Evolutionary conservation across 1,284 basidiomycete genomes (phyloP), one percentile per base, ranked within the genome.

Genomic region (Phylloporus gajari): DNA sequence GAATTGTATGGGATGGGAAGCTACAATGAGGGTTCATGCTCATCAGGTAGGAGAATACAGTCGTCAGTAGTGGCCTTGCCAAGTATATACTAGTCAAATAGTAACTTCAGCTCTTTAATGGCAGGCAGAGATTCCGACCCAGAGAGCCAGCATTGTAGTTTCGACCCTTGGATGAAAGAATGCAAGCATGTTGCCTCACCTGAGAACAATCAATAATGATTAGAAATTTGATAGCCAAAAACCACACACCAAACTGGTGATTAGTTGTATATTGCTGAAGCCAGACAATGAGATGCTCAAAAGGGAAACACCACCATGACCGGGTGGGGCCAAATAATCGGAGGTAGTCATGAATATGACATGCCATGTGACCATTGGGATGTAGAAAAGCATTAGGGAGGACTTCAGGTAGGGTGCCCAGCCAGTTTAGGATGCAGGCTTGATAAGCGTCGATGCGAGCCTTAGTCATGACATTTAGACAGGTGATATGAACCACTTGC

Each of bases 241-340:
- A 44, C 44, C 19, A 44, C 19, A 15, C 19, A 35, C 19, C 44
- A 44, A 19, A 44, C 44, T 13, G 44, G 19, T 44, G 44, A 19
- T 44, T 44, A 19, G 13, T 44, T 19, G 19, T 13, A 44, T 21
- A 27, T 19, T 23, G 17, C 25, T 62, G 40, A 17, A 62, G 12
- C 1, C 42, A 40, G 23, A 68, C 61, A 13, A 72, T 72, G 23
- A 72, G 62, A 30, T 11, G 23, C 23, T 72, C 59, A 44, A 73
- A 74, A 3, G 68, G 70, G 25, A 74, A 75, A 15, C 68, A 72
- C 66, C 73, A 75, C 70, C 73, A 75, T 19, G 66, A 74, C 4
- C 30, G 19, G 3, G 71, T 62, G 15, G 73, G 70, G 8, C 73
- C 68, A 27, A 75, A 75, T 15, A 75, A 65, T 15, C 60, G 25